Conservation (phyloP, 768 basidiomycete species). For the Pholiota conissans region DNA sequence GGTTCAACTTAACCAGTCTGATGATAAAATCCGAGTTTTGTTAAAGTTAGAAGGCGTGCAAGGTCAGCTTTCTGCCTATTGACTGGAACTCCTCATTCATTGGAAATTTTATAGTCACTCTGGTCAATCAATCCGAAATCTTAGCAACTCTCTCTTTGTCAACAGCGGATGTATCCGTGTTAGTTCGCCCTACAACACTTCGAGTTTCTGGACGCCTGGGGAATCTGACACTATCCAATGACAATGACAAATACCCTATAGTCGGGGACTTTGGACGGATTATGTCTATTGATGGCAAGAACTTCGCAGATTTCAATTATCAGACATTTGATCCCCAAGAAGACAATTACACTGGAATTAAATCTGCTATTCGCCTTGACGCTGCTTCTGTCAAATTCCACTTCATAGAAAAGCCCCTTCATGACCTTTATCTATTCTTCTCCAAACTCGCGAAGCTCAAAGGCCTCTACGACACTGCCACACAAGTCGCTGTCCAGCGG, state of each 20-base stretch:
- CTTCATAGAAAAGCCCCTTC: conserved; percentile 90
- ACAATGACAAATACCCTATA: conserved; percentile 51
- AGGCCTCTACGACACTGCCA: conserved; percentile 91
- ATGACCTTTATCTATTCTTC: conserved; percentile 80
- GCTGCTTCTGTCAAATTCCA: conserved; percentile 91
- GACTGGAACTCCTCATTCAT: neutral
- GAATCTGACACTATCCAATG: conserved; percentile 78
- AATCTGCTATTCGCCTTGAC: conserved; percentile 77
- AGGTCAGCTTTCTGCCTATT: conserved; percentile 43
- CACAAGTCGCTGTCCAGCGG: conserved; percentile 86
- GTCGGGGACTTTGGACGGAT: conserved; percentile 78
- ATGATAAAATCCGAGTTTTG: conserved; percentile 74
- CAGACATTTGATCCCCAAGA: conserved; percentile 83
- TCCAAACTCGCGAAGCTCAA: conserved; percentile 88
- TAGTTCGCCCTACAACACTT: conserved; percentile 72
- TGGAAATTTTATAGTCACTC: conserved; percentile 52
- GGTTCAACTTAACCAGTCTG: neutral
- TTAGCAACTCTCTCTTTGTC: conserved; percentile 89
- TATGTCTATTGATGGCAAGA: conserved; percentile 90
- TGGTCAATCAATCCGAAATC: conserved; percentile 68
- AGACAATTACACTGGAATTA: conserved; percentile 72
- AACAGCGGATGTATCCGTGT: conserved; percentile 82
- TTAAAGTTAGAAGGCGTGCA: conserved; percentile 84
- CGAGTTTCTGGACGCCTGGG: conserved; percentile 81
- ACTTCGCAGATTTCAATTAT: conserved; percentile 93